Conservation (phyloP, 2,329 filamentous ascomycete genomes). For the Diaporthe velutina region DNA sequence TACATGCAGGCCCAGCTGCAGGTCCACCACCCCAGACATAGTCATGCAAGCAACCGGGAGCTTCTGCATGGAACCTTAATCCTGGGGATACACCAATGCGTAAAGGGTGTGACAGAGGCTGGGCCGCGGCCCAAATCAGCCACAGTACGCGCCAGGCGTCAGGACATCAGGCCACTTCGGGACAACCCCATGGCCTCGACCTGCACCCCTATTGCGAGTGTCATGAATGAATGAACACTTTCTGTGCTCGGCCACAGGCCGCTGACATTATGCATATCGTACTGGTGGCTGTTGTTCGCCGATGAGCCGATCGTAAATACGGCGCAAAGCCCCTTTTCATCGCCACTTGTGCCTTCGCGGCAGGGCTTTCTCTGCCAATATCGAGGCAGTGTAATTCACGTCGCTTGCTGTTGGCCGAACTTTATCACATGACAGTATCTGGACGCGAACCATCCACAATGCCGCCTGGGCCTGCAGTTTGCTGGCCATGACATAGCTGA, state of each 20-base stretch:
- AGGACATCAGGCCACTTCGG: neutral
- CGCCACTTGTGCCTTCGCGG: neutral
- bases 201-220: neutral
- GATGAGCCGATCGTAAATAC: neutral
- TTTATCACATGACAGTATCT: neutral
- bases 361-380: neutral
- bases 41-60: neutral
- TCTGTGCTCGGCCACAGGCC: too few species aligned
- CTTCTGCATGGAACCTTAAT: neutral
- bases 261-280: neutral
- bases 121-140: conserved; percentile 1
- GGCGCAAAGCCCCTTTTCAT: neutral
- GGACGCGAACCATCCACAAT: neutral
- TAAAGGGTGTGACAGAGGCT: neutral
- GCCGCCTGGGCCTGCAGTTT: neutral
- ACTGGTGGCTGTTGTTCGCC: neutral
- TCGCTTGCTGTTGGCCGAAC: neutral
- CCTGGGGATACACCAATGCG: neutral
- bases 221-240: neutral
- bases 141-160: neutral
- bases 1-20: neutral
- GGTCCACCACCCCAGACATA: neutral
- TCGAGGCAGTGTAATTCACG: neutral
- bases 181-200: neutral
- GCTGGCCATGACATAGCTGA: neutral